A percentile compares a stretch with the other conserved stretches of the same genome.
Evolutionary conservation across 2,329 filamentous ascomycete species (phyloP).

Genomic region (Lachnum nothofagi): DNA sequence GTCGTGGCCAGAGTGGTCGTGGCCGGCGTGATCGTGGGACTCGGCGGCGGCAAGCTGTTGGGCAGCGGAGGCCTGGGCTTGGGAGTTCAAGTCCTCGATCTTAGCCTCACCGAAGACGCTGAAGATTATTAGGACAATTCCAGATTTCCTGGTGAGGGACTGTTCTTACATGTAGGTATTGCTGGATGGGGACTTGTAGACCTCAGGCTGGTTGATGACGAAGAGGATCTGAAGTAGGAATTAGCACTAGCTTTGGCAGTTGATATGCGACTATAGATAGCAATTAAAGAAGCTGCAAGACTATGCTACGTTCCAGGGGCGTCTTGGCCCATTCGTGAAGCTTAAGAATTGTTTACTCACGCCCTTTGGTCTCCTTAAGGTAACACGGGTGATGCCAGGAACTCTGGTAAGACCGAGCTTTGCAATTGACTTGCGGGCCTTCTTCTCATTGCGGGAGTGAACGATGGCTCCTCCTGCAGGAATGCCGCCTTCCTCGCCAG

Average conservation of each 20-base stretch:
- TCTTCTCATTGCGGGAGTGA: conserved; percentile 99
- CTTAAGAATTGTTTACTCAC: conserved; percentile 53
- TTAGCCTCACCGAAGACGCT: conserved; percentile 99
- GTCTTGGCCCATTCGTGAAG: conserved; percentile 5
- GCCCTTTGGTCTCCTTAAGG: conserved; percentile 96
- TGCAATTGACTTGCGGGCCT: conserved; percentile 97
- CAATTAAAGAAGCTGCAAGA: neutral
- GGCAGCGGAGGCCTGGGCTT: conserved; percentile 90
- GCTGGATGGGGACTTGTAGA: conserved; percentile 98
- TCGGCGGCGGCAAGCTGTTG: conserved; percentile 84
- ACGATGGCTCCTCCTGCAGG: conserved; percentile 85
- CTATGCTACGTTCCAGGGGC: neutral
- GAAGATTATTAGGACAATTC: conserved; percentile 18
- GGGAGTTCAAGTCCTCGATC: conserved; percentile 99
- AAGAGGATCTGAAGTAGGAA: conserved; percentile 73
- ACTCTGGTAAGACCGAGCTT: conserved; percentile 97
- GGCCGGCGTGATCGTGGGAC: conserved; percentile 44
- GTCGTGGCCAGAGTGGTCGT: conserved; percentile 56
- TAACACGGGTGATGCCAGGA: conserved; percentile 95
- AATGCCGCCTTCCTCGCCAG: conserved; percentile 51
- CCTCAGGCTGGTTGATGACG: conserved; percentile 98
- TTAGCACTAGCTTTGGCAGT: neutral
- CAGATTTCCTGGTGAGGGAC: neutral
- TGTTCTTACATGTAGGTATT: conserved; percentile 96
- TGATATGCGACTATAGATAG: neutral